phyloP scores from a whole-genome alignment of 2,329 filamentous ascomycete species.

The Nakataea oryzae region DNA sequence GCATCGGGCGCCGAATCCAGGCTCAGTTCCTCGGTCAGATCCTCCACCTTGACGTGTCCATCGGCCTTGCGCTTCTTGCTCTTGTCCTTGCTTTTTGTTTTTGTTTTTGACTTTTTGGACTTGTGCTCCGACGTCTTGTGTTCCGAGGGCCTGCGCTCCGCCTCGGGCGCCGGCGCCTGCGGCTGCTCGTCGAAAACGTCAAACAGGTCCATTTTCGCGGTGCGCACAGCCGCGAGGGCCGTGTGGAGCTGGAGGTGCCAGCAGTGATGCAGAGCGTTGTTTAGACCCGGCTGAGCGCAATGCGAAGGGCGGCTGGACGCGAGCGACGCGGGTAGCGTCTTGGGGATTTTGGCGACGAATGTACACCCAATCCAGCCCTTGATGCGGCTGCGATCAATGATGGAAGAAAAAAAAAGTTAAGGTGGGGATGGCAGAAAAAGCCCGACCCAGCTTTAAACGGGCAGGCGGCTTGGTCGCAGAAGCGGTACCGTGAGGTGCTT shows the following conservation, averaged over 20 bases:
- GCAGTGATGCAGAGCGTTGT: background rate
- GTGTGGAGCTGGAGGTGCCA: background rate
- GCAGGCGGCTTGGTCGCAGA: background rate
- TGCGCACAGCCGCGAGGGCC: background rate
- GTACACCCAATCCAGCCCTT: background rate
- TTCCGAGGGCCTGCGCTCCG: background rate
- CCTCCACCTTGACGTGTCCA: conserved; percentile 31
- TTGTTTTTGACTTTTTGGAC: conserved; percentile 26
- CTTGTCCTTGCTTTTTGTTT: conserved; percentile 43
- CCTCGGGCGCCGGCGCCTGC: conserved; percentile 20
- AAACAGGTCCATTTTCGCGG: conserved; percentile 59
- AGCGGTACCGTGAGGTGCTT: background rate
- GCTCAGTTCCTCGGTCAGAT: background rate
- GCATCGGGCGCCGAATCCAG: background rate
- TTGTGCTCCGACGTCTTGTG: conserved; percentile 7
- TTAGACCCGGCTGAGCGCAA: background rate
- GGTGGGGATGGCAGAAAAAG: conserved; percentile 3
- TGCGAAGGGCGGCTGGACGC: background rate
- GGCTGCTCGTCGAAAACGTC: conserved; percentile 68
- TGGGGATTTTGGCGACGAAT: background rate
- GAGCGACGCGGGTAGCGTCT: background rate
- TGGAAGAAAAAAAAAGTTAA: conserved; percentile 1
- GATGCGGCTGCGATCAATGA: background rate
- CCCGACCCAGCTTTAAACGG: background rate
- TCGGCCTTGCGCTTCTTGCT: conserved; percentile 83